A percentile compares a stretch with the other conserved stretches of the same genome.
Evolutionary conservation across 2,329 filamentous ascomycete species (phyloP).

Genomic region (Trichophyton rubrum): DNA sequence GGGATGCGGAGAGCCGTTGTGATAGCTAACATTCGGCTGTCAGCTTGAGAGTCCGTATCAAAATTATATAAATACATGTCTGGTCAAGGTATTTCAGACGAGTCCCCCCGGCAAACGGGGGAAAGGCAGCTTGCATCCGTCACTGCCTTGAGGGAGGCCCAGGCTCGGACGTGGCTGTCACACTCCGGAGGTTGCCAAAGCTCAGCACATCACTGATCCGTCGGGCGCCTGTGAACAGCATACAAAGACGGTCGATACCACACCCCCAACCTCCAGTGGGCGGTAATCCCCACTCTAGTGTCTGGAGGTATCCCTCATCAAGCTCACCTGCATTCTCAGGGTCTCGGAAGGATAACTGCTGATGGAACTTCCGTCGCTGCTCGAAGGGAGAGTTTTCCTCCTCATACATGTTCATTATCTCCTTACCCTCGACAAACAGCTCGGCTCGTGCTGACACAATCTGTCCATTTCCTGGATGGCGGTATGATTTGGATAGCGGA

Average conservation of each 20-base stretch:
- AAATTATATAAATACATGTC: neutral
- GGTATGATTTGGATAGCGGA: slow-evolving; percentile 77
- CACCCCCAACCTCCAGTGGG: slow-evolving; percentile 96
- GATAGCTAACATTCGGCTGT: neutral
- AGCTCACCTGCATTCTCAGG: slow-evolving; percentile 39
- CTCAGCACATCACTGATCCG: slow-evolving; percentile 76
- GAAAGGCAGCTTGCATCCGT: neutral
- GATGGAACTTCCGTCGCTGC: slow-evolving; percentile 70
- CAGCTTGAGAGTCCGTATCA: neutral
- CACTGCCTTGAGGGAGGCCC: neutral
- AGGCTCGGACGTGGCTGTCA: slow-evolving; percentile 21
- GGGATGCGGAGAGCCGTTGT: neutral
- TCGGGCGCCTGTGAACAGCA: slow-evolving; percentile 70
- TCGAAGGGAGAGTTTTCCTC: slow-evolving; percentile 89
- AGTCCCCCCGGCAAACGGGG: neutral
- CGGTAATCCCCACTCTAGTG: slow-evolving; percentile 79
- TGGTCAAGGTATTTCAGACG: neutral
- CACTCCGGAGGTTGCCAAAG: slow-evolving; percentile 66
- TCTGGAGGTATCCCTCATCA: slow-evolving; percentile 75
- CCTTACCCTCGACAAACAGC: slow-evolving; percentile 65
- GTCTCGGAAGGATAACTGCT: slow-evolving; percentile 39
- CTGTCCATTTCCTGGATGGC: slow-evolving; percentile 56
- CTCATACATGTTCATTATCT: slow-evolving; percentile 94
- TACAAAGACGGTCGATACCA: slow-evolving; percentile 78
- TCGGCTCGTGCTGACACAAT: slow-evolving; percentile 69